phyloP scores from a whole-genome alignment of 2,329 filamentous ascomycete species.

The Chrysoporthe austroafricana region DNA sequence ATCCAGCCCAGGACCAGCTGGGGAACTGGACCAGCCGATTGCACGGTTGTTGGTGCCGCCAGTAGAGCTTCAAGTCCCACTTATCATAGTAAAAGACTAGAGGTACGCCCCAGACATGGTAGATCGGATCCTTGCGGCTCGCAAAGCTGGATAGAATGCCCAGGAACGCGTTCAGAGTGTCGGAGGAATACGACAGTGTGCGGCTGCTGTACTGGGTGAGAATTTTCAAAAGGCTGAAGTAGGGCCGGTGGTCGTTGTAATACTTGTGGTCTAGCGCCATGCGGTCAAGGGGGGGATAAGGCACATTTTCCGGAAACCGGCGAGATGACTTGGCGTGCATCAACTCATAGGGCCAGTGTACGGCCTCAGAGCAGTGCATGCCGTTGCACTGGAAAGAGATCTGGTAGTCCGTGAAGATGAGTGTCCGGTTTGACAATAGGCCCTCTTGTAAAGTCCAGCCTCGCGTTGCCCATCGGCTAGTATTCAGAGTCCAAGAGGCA shows the following conservation, averaged over 20 bases:
- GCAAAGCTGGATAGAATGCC: slow-evolving; percentile 3
- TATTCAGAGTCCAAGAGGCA: too few relatives aligned
- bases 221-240: neutral
- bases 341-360: too few relatives aligned
- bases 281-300: neutral
- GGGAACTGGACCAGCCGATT: neutral
- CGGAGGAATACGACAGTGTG: neutral
- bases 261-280: neutral
- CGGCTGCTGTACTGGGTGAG: neutral
- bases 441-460: too few relatives aligned
- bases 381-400: too few relatives aligned
- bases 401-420: too few relatives aligned
- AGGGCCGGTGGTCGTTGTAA: neutral
- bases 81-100: neutral
- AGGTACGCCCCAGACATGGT: slow-evolving; percentile 10
- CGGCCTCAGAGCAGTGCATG: too few relatives aligned
- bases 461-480: too few relatives aligned
- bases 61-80: neutral
- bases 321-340: slow-evolving; percentile 14
- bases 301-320: slow-evolving; percentile 14
- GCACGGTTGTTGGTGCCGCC: neutral
- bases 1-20: slow-evolving; percentile 13
- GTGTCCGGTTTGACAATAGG: too few relatives aligned
- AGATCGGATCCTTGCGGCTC: slow-evolving; percentile 10
- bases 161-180: slow-evolving; percentile 8